These are phyloP conservation scores for Globisporangium yorkense DNA, from an alignment of 352 stramenopile species.

Conservation along the genomic window DNA sequence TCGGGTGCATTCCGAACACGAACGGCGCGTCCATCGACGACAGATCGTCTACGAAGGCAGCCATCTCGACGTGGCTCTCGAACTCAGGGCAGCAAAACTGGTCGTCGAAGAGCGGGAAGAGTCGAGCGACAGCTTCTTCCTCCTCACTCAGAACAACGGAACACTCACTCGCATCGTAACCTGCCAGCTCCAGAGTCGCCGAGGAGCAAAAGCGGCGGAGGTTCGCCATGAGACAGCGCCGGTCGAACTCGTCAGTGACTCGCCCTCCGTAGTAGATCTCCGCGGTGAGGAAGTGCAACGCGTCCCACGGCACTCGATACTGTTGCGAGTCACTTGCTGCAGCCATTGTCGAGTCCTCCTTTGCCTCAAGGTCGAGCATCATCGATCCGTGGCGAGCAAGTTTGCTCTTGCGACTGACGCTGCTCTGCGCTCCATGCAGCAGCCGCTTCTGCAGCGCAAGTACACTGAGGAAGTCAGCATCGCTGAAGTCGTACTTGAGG, in stretches of 20 bases:
- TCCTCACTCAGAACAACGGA: background rate
- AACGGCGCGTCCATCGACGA: conserved; percentile 47
- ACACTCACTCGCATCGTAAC: background rate
- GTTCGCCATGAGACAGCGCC: conserved; percentile 59
- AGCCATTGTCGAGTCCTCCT: background rate
- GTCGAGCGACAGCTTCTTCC: conserved; percentile 1
- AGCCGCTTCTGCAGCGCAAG: conserved; percentile 50
- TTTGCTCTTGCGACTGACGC: background rate
- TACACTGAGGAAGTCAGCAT: conserved; percentile 70
- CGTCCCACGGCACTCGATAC: conserved; percentile 58
- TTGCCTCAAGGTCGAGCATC: background rate
- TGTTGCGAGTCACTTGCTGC: background rate
- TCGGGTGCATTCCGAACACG: conserved; percentile 82
- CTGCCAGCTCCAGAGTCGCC: conserved; percentile 9
- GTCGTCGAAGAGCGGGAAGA: conserved; percentile 21
- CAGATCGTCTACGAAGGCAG: conserved; percentile 39
- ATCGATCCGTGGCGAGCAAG: conserved; percentile 1
- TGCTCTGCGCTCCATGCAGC: conserved; percentile 15
- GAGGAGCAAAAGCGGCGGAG: conserved; percentile 57
- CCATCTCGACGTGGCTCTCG: conserved; percentile 27
- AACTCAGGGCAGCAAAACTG: conserved; percentile 47
- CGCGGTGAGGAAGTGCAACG: conserved; percentile 66
- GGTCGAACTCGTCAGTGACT: conserved; percentile 81
- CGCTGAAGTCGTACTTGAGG: conserved; percentile 71
- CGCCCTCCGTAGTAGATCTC: conserved; percentile 81